A percentile compares a stretch with the other conserved stretches of the same genome.
These are phyloP conservation scores for Agapanthus africanus DNA, from an alignment of 106 monocot species.

Conservation along the genomic window DNA sequence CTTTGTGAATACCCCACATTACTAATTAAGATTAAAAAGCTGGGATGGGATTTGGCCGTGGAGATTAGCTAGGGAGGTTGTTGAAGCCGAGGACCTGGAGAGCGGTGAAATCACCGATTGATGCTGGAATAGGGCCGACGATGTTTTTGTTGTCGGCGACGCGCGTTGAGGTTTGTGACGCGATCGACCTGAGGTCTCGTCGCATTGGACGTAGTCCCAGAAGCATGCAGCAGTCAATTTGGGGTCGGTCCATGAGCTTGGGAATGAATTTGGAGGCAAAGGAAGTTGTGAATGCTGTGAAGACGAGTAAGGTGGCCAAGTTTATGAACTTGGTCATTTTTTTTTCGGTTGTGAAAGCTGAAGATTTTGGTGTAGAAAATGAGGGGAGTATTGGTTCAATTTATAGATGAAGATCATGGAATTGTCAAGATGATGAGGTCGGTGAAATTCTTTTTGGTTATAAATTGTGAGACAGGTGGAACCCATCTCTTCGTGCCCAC, in stretches of 20 bases:
- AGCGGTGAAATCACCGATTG: neutral
- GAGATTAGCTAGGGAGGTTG: neutral
- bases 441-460: too few species aligned
- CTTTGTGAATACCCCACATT: neutral
- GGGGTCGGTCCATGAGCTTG: neutral
- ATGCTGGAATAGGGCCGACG: neutral
- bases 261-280: neutral
- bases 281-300: neutral
- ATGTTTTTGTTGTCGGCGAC: neutral
- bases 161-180: neutral
- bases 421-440: too few species aligned
- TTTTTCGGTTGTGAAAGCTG: too few species aligned
- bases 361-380: too few species aligned
- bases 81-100: neutral
- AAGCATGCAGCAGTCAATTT: neutral
- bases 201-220: neutral
- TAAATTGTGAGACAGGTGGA: too few species aligned
- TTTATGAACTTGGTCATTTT: too few species aligned
- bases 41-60: neutral
- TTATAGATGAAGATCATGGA: too few species aligned
- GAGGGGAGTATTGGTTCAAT: too few species aligned
- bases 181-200: neutral
- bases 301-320: neutral
- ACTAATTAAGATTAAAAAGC: neutral
- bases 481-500: too few species aligned